Base-by-base conservation (phyloP, 768 basidiomycete species). In the Tubosaeta sp. region DNA sequence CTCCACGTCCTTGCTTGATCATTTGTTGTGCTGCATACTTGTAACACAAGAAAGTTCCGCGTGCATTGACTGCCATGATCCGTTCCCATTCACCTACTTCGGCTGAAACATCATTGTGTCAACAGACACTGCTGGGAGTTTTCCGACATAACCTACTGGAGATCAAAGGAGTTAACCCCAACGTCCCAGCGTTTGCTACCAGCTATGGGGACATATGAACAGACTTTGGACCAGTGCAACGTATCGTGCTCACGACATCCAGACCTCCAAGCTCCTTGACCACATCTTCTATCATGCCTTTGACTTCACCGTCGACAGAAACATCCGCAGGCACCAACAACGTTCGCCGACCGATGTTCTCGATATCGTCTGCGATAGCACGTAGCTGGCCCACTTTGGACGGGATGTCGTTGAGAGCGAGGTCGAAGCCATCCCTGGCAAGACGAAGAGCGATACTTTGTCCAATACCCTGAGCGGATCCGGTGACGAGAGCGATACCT, bases 241-340 rank as follows among this genome's bases (percentile, higher is more conserved):
- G 14, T 24, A 2, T 34, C 5, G 8, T 31, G 58, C 77, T 56
- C 43, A 77, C 78, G 21, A 77, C 75, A 53, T 79, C 75, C 22
- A 81, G 55, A 4, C 71, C 59, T 1, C 77, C 78, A 5, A 78
- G 59, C 25, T 57, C 57, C 4, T 58, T 43, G 14, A 62, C 63
- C 14, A 61, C 60, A 3, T 53, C 52, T 22, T 68, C 61, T 3
- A 81, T 64, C 63, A 79, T 66, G 5, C 14, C 51, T 45, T 72
- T 62, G 3, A 81, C 78, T 5, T 76, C 66, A 2, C 52, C 54
- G 42, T 80, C 77, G 0, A 60, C 43, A 8, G 67, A 64, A 3
- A 80, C 73, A 52, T 80, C 76, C 0, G 66, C 76, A 3, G 62
- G 34, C 0, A 67, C 58, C 2, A 56, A 18, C 5, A 56, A 31